phyloP scores from a whole-genome alignment of 495 filamentous ascomycete genomes.

The Penicillium pulvis region DNA sequence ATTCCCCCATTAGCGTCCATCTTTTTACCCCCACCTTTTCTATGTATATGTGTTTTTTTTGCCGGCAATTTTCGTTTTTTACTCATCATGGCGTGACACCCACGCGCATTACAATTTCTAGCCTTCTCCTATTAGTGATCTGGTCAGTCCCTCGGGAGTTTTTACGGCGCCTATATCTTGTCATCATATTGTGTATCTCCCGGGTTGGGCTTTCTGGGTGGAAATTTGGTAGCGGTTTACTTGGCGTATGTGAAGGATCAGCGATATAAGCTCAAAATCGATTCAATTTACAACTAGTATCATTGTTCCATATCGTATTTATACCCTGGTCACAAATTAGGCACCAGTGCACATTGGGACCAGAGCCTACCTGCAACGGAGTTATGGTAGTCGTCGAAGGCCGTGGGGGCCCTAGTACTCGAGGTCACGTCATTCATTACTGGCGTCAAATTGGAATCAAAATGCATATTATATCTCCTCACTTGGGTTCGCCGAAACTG shows the following conservation, averaged over 20 bases:
- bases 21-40: constrained; percentile 21
- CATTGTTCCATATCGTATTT: neutral
- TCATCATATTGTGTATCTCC: constrained; percentile 20
- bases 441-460: constrained; percentile 1
- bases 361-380: neutral
- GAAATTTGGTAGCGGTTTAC: constrained; percentile 26
- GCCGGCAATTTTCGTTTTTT: neutral
- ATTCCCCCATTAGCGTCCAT: constrained; percentile 39
- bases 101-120: constrained; percentile 2
- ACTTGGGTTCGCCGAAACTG: neutral
- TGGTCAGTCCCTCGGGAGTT: constrained; percentile 24
- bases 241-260: constrained; percentile 25
- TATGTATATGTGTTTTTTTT: constrained; percentile 27
- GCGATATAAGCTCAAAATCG: constrained; percentile 27
- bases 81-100: neutral
- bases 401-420: neutral
- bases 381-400: neutral
- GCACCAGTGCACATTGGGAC: neutral
- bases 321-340: neutral
- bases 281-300: constrained; percentile 9
- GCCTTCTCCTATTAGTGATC: constrained; percentile 20
- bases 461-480: neutral
- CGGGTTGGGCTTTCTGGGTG: constrained; percentile 27
- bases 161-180: constrained; percentile 24
- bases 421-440: neutral